Evolutionary conservation across 306 rosid species (phyloP).

Genomic region (Benincasa hispida): DNA sequence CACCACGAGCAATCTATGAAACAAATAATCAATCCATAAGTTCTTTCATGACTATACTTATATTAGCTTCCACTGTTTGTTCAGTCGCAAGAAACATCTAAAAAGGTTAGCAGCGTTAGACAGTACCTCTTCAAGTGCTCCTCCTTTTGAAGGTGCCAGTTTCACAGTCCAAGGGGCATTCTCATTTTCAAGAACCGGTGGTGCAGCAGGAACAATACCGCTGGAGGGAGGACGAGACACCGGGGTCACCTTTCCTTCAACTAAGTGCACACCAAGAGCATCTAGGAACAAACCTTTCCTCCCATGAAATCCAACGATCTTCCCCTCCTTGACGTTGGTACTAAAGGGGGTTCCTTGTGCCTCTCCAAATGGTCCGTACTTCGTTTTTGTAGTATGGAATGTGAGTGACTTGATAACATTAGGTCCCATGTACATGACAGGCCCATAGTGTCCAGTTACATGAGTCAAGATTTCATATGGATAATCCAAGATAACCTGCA

Average conservation of each 20-base stretch:
- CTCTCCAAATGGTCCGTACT: slow-evolving; percentile 79
- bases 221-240: slow-evolving; percentile 19
- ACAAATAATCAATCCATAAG: background rate
- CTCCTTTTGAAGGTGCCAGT: slow-evolving; percentile 29
- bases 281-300: slow-evolving; percentile 75
- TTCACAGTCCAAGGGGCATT: slow-evolving; percentile 37
- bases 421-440: slow-evolving; percentile 77
- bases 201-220: slow-evolving; percentile 22
- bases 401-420: slow-evolving; percentile 54
- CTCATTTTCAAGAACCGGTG: slow-evolving; percentile 27
- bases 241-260: slow-evolving; percentile 56
- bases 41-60: background rate
- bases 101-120: background rate
- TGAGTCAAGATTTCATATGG: slow-evolving; percentile 79
- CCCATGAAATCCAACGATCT: slow-evolving; percentile 76
- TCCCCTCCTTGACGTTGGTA: slow-evolving; percentile 57
- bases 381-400: slow-evolving; percentile 51
- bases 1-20: slow-evolving; percentile 44
- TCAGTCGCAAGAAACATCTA: background rate
- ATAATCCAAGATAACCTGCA: slow-evolving; percentile 63
- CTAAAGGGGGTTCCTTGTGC: slow-evolving; percentile 60
- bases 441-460: slow-evolving; percentile 58
- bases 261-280: slow-evolving; percentile 62
- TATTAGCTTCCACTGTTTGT: background rate
- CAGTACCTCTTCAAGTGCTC: slow-evolving; percentile 47